Evolutionary conservation across 1,284 basidiomycete species (phyloP).

Genomic region (Cronartium quercuum): DNA sequence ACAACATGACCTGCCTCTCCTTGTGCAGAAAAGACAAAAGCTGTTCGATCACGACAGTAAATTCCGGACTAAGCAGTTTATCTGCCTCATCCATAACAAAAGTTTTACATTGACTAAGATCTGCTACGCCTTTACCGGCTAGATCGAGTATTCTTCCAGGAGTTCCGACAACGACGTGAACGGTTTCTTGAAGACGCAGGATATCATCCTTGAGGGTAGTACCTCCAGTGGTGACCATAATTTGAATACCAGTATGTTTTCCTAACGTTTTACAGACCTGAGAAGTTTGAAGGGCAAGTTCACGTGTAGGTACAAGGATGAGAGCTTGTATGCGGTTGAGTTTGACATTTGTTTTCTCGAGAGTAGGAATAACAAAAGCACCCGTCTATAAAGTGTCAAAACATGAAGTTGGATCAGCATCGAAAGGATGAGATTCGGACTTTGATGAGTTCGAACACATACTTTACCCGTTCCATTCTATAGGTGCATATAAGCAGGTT

Average conservation of each 20-base stretch:
- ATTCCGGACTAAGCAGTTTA: slow-evolving; percentile 94
- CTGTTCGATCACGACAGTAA: slow-evolving; percentile 97
- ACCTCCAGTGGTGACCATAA: slow-evolving; percentile 99
- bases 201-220: slow-evolving; percentile 98
- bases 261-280: slow-evolving; percentile 97
- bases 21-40: slow-evolving; percentile 75
- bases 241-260: slow-evolving; percentile 88
- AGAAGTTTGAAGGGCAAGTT: slow-evolving; percentile 88
- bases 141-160: slow-evolving; percentile 94
- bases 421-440: background rate
- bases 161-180: slow-evolving; percentile 94
- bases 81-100: slow-evolving; percentile 99
- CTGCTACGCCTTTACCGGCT: slow-evolving; percentile 85
- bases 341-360: slow-evolving; percentile 82
- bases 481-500: background rate
- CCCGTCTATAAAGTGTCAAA: slow-evolving; percentile 64
- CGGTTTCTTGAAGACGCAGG: slow-evolving; percentile 77
- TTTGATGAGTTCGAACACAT: slow-evolving; percentile 17
- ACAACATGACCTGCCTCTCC: slow-evolving; percentile 94
- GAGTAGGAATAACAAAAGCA: slow-evolving; percentile 93
- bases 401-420: background rate
- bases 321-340: slow-evolving; percentile 90
- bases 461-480: slow-evolving; percentile 48
- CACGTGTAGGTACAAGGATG: slow-evolving; percentile 86
- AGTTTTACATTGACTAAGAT: slow-evolving; percentile 86